Percentiles rank a stretch among this genome's conserved stretches.
These are phyloP conservation scores for Nannochloropsis gaditana DNA, from an alignment of 108 stramenopile species.

Conservation along the genomic window DNA sequence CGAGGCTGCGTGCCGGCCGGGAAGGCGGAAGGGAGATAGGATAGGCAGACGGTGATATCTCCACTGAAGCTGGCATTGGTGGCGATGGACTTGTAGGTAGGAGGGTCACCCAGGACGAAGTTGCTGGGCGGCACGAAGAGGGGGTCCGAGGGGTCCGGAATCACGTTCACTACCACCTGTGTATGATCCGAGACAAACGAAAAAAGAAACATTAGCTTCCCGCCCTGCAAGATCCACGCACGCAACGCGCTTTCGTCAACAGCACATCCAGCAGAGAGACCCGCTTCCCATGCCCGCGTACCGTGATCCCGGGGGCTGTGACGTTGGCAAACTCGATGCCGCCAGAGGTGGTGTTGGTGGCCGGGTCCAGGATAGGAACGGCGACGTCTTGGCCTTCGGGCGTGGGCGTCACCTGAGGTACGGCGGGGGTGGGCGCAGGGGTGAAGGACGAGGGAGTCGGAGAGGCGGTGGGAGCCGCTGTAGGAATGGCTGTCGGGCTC, in stretches of 20 bases:
- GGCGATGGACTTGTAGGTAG: not conserved
- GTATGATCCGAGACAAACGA: not conserved
- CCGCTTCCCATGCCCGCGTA: not conserved
- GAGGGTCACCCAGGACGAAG: not conserved
- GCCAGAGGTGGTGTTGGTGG: not conserved
- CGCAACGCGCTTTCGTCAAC: not conserved
- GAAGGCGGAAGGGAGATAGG: not conserved
- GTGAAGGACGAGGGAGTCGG: too few species aligned
- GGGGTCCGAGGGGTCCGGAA: not conserved
- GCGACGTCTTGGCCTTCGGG: not conserved
- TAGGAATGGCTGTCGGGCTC: too few species aligned
- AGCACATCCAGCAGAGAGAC: too few species aligned
- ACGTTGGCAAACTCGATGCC: not conserved
- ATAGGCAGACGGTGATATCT: not conserved
- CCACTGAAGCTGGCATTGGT: not conserved
- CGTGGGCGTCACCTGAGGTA: too few species aligned
- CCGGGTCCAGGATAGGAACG: not conserved
- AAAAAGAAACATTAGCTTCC: not conserved
- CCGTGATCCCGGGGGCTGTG: not conserved
- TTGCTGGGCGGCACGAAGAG: constrained; percentile 5
- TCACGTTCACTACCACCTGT: not conserved
- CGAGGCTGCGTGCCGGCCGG: not conserved
- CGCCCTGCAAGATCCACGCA: not conserved
- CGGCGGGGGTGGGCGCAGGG: too few species aligned
- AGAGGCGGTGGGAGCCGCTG: too few species aligned